A percentile compares a stretch with the other conserved stretches of the same genome.
Evolutionary conservation across 2,329 filamentous ascomycete species (phyloP).

Genomic region (Penicillium polonicum): DNA sequence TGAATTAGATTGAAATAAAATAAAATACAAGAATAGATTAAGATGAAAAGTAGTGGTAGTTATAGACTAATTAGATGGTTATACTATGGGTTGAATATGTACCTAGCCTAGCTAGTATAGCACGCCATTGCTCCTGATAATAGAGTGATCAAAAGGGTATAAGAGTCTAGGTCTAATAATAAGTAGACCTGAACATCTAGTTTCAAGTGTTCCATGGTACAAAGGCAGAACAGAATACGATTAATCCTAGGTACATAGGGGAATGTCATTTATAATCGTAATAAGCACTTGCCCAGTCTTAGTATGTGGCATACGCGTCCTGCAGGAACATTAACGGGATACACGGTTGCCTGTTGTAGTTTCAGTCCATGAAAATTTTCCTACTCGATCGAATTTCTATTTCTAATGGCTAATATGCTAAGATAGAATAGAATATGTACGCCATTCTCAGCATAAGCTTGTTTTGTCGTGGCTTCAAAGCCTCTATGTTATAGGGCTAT

Average conservation of each 20-base stretch:
- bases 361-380: background rate
- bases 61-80: background rate
- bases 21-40: background rate
- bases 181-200: background rate
- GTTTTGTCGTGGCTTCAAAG: background rate
- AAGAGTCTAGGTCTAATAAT: too few species aligned
- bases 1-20: background rate
- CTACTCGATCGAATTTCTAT: background rate
- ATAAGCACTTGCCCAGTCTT: background rate
- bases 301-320: slow-evolving; percentile 17
- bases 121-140: slow-evolving; percentile 5
- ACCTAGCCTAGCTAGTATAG: background rate
- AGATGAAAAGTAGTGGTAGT: background rate
- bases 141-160: background rate
- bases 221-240: background rate
- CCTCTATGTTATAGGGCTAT: background rate
- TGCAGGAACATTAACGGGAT: slow-evolving; percentile 16
- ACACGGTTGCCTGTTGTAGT: slow-evolving; percentile 14
- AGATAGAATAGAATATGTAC: background rate
- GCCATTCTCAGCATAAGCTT: background rate
- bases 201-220: background rate
- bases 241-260: background rate
- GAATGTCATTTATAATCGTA: background rate
- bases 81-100: background rate
- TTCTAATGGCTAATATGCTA: background rate